Base-by-base conservation (phyloP, 805 yeast species). In the Sungouiella thailandica region DNA sequence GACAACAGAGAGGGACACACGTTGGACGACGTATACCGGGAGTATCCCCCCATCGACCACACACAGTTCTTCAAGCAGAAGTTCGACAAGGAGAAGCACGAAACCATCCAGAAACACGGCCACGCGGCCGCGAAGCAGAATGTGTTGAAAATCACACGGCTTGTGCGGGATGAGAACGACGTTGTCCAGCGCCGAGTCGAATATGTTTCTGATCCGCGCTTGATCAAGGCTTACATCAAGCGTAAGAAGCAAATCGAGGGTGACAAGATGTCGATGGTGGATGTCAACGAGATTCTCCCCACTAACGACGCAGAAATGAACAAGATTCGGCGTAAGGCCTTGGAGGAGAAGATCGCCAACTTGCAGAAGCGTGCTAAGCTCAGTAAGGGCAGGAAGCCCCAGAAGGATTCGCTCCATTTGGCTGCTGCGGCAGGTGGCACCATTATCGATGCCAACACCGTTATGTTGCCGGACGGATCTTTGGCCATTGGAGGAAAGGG, bases 271-370 rank as follows among this genome's bases (percentile, higher is more conserved):
- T 56, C 70, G 32, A 82, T 78, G 46, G 72, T 83, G 7, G 81
- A 80, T 29, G 77, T 81, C 4, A 93, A 83, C 40, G 83, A 82
- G 17, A 72, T 84, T 25, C 73, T 76, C 12, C 79, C 89, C 3
- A 83, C 94, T 1, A 80, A 83, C 50, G 95, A 89, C 47, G 83
- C 79, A 24, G 96, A 88, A 51, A 80, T 80, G 50, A 86, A 88
- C 56, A 75, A 74, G 52, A 77, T 87, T 50, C 76, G 83, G 36
- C 76, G 82, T 51, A 83, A 82, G 59, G 72, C 83, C 16, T 66
- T 90, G 41, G 86, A 84, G 57, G 89, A 83, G 47, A 86, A 83
- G 52, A 68, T 90, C 45, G 96, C 93, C 12, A 81, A 83, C 42
- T 68, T 88, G 41, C 83, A 85, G 48, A 83, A 84, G 50, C 75